These are phyloP conservation scores for Dactylellina sp. DNA, from an alignment of 2,329 filamentous ascomycete species.

Conservation along the genomic window DNA sequence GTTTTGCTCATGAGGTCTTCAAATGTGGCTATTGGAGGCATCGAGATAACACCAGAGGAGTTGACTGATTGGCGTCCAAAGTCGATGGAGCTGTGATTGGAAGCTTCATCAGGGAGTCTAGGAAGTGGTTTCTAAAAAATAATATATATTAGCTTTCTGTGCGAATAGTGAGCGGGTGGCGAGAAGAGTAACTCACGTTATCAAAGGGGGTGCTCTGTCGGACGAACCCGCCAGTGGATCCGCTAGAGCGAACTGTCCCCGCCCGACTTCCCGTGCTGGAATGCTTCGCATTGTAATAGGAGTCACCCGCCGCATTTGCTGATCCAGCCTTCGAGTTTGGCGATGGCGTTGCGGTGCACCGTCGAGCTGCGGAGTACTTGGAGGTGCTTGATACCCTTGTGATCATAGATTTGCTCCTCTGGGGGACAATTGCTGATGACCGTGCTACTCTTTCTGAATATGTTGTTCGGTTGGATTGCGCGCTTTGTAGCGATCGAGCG, in stretches of 20 bases:
- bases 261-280: conserved; percentile 43
- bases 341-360: conserved; percentile 19
- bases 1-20: conserved; percentile 53
- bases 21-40: conserved; percentile 48
- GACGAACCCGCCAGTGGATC: conserved; percentile 32
- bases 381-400: conserved; percentile 15
- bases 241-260: conserved; percentile 40
- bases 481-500: conserved; percentile 30
- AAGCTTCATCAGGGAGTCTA: conserved; percentile 42
- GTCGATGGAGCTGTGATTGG: conserved; percentile 7
- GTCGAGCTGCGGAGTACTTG: conserved; percentile 12
- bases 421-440: conserved; percentile 21
- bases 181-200: conserved; percentile 33
- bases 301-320: conserved; percentile 28
- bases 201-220: conserved; percentile 55
- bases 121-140: conserved; percentile 45
- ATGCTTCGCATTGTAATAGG: conserved; percentile 46
- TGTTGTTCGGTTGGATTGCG: conserved; percentile 41
- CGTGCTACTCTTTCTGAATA: conserved; percentile 26
- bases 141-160: conserved; percentile 9
- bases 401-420: conserved; percentile 51
- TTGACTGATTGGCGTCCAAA: neutral
- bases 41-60: conserved; percentile 2
- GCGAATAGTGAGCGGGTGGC: neutral
- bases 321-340: conserved; percentile 26